These are phyloP conservation scores for Podosphaera leucotricha DNA, from an alignment of 2,329 filamentous ascomycete genomes.

Conservation along the genomic window DNA sequence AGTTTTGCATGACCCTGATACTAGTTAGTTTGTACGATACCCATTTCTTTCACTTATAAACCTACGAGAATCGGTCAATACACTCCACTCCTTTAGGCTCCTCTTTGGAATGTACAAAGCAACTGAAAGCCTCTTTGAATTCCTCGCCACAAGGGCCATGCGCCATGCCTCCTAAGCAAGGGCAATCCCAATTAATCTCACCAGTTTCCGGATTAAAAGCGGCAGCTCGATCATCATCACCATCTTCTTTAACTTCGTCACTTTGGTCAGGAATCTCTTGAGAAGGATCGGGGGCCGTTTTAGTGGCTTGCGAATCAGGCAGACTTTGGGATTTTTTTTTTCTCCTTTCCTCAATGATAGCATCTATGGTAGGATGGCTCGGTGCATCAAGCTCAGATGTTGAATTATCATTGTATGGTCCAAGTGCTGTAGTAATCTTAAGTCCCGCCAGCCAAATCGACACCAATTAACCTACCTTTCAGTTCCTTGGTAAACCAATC, in stretches of 20 bases:
- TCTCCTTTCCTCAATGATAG: constrained; percentile 40
- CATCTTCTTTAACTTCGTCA: constrained; percentile 20
- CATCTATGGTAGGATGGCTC: constrained; percentile 39
- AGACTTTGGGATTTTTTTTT: constrained; percentile 12
- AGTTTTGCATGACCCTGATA: constrained; percentile 92
- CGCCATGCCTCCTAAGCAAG: constrained; percentile 92
- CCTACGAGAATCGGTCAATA: constrained; percentile 91
- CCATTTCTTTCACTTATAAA: constrained; percentile 7
- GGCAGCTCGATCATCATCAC: constrained; percentile 61
- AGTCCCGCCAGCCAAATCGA: constrained; percentile 3
- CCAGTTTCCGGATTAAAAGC: constrained; percentile 97
- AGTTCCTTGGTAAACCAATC: constrained; percentile 68
- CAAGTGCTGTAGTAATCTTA: constrained; percentile 9
- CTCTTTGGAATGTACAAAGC: constrained; percentile 85
- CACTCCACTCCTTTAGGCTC: constrained; percentile 97
- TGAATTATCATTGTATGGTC: constrained; percentile 17
- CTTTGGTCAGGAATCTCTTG: constrained; percentile 7
- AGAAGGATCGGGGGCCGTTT: constrained; percentile 6
- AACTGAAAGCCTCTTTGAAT: constrained; percentile 90
- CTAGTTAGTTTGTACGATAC: constrained; percentile 9
- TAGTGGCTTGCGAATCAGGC: constrained; percentile 10
- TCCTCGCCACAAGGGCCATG: constrained; percentile 86
- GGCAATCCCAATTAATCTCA: constrained; percentile 99
- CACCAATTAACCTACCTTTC: constrained; percentile 26
- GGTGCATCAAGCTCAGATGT: constrained; percentile 20